Base-by-base conservation (phyloP, 305 asterid species). In the Solanum chacoense region DNA sequence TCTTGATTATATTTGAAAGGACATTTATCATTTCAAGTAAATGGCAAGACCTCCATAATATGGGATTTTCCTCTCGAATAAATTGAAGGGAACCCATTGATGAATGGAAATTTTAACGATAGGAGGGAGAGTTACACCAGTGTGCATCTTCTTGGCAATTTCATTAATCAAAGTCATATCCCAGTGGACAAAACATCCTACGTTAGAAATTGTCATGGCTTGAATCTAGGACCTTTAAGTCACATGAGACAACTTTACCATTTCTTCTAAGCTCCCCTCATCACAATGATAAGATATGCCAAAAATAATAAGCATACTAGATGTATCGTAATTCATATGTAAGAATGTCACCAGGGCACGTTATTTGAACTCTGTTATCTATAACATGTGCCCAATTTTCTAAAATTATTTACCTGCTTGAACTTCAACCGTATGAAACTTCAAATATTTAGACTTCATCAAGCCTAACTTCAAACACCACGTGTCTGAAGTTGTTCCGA, bases 141-240 rank as follows among this genome's bases (percentile, higher is more conserved):
- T 65, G 73, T 65, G 31, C 73, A 67, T 11, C 16, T 65, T 24
- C 73, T 10, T 67, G 1, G 45, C 83, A 35, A 35, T 76, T 35
- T 78, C 84, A 20, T 13, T 3, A 24, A 3, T 78, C 59, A 78
- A n/a, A 6, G 7, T 78, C n/a, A 37, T 37, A 37, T 69, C 5
- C 4, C 16, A 3, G 3, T 36, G 4, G 4, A n/a, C 32, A 24
- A 67, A 67, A 2, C 74, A 67, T 26, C 14, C 4, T 12, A 67
- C 1, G 7, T 65, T 69, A 24, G 32, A 0, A 67, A 2, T 12
- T 69, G 16, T 26, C 32, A 11, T 2, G 2, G 1, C 34, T 26
- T 6, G 8, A 69, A 69, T 26, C 18, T 0, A 1, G 0, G 1
- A 24, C 16, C 16, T 11, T 2, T 5, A 67, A 67, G 74, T 67